Evolutionary conservation across 179 eudicot species (phyloP).

Genomic region (Actinidia chinensis): DNA sequence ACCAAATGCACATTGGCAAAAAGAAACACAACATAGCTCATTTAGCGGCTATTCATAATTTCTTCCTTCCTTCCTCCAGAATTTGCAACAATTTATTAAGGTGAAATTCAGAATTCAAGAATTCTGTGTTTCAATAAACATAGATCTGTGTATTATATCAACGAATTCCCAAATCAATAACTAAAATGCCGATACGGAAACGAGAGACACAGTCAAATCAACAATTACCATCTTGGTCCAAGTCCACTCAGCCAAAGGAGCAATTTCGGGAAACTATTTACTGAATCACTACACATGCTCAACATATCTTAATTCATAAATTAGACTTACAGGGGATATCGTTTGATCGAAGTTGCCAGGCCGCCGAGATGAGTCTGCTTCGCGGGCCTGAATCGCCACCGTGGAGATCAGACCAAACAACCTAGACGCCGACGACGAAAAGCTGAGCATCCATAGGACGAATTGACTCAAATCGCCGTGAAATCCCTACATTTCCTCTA

Average conservation of each 20-base stretch:
- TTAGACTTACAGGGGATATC: slow-evolving; percentile 35
- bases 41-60: no score
- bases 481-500: slow-evolving; percentile 41
- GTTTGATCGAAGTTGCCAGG: slow-evolving; percentile 31
- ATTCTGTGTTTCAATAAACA: background rate
- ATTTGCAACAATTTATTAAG: background rate
- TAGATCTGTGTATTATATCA: no score
- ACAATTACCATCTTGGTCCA: background rate
- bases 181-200: no score
- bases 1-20: background rate
- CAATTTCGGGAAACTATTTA: background rate
- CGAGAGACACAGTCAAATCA: background rate
- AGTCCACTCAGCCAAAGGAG: background rate
- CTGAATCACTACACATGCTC: background rate
- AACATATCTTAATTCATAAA: background rate
- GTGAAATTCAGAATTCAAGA: background rate
- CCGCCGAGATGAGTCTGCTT: slow-evolving; percentile 34
- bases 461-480: slow-evolving; percentile 2
- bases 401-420: slow-evolving; percentile 34
- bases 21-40: no score
- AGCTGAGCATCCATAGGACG: slow-evolving; percentile 9
- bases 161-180: no score
- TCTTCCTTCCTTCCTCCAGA: no score
- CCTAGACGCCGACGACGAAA: slow-evolving; percentile 11
- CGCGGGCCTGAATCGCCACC: slow-evolving; percentile 32